Evolutionary conservation across 2,329 filamentous ascomycete species (phyloP).

Genomic region (Trichoderma oligosporum): DNA sequence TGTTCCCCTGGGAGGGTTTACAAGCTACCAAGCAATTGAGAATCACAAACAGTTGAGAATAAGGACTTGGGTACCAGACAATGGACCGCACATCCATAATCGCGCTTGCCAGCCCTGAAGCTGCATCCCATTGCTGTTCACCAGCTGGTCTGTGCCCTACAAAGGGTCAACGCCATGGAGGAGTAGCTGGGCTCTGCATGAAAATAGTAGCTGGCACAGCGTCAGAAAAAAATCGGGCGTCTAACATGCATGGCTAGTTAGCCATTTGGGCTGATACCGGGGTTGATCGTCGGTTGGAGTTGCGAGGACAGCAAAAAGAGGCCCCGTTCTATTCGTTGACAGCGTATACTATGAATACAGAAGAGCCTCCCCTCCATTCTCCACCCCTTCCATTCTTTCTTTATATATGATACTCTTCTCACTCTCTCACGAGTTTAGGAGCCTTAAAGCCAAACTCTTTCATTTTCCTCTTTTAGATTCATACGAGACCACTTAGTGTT

Average conservation of each 20-base stretch:
- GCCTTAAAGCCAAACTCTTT: background rate
- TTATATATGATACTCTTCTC: background rate
- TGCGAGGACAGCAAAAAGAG: background rate
- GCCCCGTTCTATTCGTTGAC: background rate
- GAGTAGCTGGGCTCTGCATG: slow-evolving; percentile 1
- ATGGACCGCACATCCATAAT: slow-evolving; percentile 6
- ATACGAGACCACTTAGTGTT: slow-evolving; percentile 3
- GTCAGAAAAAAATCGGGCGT: background rate
- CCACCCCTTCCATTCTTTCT: no score
- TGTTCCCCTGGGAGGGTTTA: background rate
- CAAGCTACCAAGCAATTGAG: background rate
- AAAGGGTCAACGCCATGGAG: slow-evolving; percentile 2
- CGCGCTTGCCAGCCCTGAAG: background rate
- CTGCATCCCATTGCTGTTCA: background rate
- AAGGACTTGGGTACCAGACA: slow-evolving; percentile 1
- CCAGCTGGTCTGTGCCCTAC: slow-evolving; percentile 9
- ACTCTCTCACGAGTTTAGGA: background rate
- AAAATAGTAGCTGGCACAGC: background rate
- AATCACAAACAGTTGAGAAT: background rate
- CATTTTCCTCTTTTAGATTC: background rate
- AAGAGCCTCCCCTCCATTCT: background rate
- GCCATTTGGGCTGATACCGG: slow-evolving; percentile 7
- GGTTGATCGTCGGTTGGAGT: background rate
- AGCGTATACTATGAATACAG: background rate
- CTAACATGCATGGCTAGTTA: slow-evolving; percentile 12